Evolutionary conservation across 805 yeast species (phyloP), one percentile per base, ranked within the genome.

Genomic region (Starmerella sirachaensis): DNA sequence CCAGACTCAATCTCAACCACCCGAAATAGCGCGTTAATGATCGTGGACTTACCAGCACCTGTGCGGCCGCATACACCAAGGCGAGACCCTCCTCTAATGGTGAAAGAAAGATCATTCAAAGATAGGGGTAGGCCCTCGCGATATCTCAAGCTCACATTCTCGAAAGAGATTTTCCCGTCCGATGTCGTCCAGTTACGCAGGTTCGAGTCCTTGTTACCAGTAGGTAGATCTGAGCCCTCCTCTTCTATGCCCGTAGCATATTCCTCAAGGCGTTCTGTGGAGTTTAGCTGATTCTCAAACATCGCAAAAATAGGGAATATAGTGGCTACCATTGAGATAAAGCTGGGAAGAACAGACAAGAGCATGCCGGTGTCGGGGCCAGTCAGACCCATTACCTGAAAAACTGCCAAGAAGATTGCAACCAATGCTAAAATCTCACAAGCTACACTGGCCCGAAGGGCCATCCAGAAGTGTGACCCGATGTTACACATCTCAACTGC

Each of bases 1-100:
- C 80, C 79, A 7, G 60, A 53, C 14, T 59, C 58, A 25, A 76
- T 57, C 51, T 81, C 91, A 31, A 68, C 60, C 23, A 80, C 60
- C 49, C 93, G 65, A 58, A 76, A 80, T 35, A 80, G 60, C 0
- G 83, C 79, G 30, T 72, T 66, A 74, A 78, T 75, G 38, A 80
- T 71, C 2, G 86, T 72, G n/a, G 82, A 72, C 55, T 80, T 80
- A 34, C 94, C 94, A 4, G 93, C 88, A 48, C 94, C 94, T 0
- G 94, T 82, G 55, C 93, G 70, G 33, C 94, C 94, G 63, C 88
- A 78, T 38, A 82, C 74, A 32, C 93, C 94, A 48, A 82, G 69
- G 52, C 78, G 80, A 55, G 80, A 81, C 13, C 67, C 61, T 0
- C 76, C 67, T 7, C 63, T 54, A 33, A 79, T 63, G 7, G 57